A percentile compares a stretch with the other conserved stretches of the same genome.
Evolutionary conservation across 306 rosid species (phyloP).

Genomic region (Glycine soja): DNA sequence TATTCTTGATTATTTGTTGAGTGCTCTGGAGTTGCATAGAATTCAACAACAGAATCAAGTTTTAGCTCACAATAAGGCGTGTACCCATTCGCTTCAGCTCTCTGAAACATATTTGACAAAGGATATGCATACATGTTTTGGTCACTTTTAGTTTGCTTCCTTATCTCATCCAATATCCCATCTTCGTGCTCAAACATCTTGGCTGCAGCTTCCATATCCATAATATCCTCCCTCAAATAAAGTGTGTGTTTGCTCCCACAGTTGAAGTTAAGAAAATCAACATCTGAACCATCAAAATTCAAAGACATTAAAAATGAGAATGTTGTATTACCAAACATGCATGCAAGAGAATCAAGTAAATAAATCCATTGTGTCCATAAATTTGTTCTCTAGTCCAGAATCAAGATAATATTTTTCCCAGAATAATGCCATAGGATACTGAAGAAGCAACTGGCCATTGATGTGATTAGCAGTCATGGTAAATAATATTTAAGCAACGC

Average conservation of each 20-base stretch:
- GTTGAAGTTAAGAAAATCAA: conserved; percentile 64
- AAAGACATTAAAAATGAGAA: conserved; percentile 26
- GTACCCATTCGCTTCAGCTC: conserved; percentile 73
- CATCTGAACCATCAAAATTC: conserved; percentile 58
- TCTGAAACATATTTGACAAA: conserved; percentile 58
- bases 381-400: conserved; percentile 14
- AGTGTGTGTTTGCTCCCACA: conserved; percentile 75
- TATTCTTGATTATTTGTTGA: conserved; percentile 53
- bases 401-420: conserved; percentile 23
- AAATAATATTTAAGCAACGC: conserved; percentile 17
- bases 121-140: conserved; percentile 73
- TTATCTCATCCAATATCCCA: conserved; percentile 58
- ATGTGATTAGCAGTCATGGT: conserved; percentile 24
- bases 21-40: conserved; percentile 49
- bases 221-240: conserved; percentile 72
- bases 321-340: background rate
- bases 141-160: conserved; percentile 55
- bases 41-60: conserved; percentile 56
- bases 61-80: conserved; percentile 70
- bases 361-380: conserved; percentile 4
- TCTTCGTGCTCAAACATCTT: conserved; percentile 78
- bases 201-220: conserved; percentile 89
- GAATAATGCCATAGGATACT: conserved; percentile 33
- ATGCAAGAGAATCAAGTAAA: conserved; percentile 3
- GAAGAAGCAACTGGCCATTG: background rate